phyloP scores from a whole-genome alignment of 176 grass and related monocot genomes.

The Carex cristatella region DNA sequence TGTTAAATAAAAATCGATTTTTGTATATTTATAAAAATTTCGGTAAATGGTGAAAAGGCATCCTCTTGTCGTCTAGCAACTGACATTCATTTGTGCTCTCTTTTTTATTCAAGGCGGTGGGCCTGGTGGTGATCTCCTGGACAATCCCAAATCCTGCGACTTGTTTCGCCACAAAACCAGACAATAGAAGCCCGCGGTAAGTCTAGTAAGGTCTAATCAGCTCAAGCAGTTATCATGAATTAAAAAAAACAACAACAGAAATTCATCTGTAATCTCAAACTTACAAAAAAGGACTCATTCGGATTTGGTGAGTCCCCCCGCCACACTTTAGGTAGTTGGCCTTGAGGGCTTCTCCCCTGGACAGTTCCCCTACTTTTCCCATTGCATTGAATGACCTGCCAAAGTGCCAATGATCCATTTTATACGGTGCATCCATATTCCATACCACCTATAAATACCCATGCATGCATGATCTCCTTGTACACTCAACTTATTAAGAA shows the following conservation, averaged over 20 bases:
- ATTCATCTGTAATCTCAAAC: background rate
- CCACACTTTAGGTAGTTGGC: no score
- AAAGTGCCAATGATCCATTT: background rate
- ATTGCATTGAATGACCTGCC: background rate
- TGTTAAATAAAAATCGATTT: no score
- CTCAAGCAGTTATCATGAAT: background rate
- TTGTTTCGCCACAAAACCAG: no score
- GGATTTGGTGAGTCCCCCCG: background rate
- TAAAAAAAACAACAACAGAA: background rate
- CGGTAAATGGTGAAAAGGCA: background rate
- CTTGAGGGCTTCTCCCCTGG: background rate
- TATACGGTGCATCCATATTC: background rate
- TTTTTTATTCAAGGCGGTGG: background rate
- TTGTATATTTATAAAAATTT: no score
- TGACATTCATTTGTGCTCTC: background rate
- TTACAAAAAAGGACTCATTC: background rate
- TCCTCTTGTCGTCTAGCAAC: background rate
- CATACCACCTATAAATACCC: background rate
- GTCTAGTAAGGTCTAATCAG: background rate
- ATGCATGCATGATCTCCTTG: background rate
- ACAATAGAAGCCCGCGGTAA: no score
- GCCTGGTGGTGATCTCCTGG: background rate
- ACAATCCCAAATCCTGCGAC: background rate
- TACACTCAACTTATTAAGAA: background rate
- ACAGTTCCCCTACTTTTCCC: background rate